Evolutionary conservation across 441 rosid genomes (phyloP).

Genomic region (Biscutella laevigata): DNA sequence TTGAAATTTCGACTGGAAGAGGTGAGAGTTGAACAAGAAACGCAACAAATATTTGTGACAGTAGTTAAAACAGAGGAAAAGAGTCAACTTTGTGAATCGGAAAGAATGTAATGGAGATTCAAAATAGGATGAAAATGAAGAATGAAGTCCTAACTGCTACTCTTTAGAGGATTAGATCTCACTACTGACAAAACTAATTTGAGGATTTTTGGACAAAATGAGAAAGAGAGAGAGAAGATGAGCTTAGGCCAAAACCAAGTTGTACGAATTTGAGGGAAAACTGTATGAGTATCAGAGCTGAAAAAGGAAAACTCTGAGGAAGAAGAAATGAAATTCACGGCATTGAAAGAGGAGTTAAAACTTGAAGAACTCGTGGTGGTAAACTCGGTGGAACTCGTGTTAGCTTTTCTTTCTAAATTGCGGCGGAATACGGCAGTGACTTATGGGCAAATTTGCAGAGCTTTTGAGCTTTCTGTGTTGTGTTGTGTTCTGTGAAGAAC

Average conservation of each 20-base stretch:
- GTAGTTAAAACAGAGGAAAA: background rate
- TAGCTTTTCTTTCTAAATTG: slow-evolving; percentile 2
- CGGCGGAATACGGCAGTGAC: slow-evolving; percentile 15
- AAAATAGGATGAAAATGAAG: background rate
- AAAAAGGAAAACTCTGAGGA: background rate
- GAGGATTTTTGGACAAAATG: background rate
- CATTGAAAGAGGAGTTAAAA: background rate
- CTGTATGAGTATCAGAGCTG: background rate
- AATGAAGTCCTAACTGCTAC: background rate
- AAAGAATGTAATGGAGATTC: background rate
- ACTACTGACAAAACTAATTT: background rate
- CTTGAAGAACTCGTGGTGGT: slow-evolving; percentile 12
- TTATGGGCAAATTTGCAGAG: slow-evolving; percentile 4
- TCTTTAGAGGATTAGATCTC: slow-evolving; percentile 4
- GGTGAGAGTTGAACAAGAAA: background rate
- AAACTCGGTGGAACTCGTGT: slow-evolving; percentile 22
- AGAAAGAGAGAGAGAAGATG: background rate
- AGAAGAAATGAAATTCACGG: slow-evolving; percentile 22
- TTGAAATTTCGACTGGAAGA: background rate
- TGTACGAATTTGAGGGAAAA: background rate
- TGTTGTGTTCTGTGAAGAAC: too few species aligned
- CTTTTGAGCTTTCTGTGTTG: background rate
- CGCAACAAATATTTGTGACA: background rate
- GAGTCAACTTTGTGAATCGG: slow-evolving; percentile 20
- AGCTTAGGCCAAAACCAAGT: background rate